phyloP scores from a whole-genome alignment of 208 protist species.

The Trypanosoma caninum region DNA sequence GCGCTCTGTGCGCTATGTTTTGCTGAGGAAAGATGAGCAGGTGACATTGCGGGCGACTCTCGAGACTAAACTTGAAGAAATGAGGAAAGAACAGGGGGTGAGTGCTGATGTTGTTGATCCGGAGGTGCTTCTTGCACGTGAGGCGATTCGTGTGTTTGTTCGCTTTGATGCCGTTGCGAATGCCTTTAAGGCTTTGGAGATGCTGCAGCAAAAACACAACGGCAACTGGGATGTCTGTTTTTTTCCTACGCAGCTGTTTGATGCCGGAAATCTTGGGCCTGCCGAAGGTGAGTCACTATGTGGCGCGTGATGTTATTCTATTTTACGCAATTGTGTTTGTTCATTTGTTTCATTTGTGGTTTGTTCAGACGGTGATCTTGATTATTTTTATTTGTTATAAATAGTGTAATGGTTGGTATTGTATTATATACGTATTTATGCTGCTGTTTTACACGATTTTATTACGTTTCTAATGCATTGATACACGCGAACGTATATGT shows the following conservation, averaged over 20 bases:
- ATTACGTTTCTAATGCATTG: too few relatives aligned
- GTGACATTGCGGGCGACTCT: slow-evolving; percentile 9
- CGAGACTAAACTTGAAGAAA: too few relatives aligned
- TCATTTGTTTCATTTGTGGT: too few relatives aligned
- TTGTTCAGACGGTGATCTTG: too few relatives aligned
- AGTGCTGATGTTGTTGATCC: neutral
- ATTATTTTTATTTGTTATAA: too few relatives aligned
- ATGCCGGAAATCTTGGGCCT: slow-evolving; percentile 37
- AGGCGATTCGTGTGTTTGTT: slow-evolving; percentile 68
- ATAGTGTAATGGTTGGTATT: too few relatives aligned
- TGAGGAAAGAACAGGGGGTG: neutral
- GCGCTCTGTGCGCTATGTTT: slow-evolving; percentile 34
- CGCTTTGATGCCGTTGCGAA: slow-evolving; percentile 83
- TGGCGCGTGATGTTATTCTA: neutral
- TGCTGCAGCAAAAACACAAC: slow-evolving; percentile 25
- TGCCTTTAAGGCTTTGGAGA: slow-evolving; percentile 77
- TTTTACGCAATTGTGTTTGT: too few relatives aligned
- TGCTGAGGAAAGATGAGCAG: slow-evolving; percentile 26
- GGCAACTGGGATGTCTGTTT: slow-evolving; percentile 48
- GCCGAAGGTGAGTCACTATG: slow-evolving; percentile 37
- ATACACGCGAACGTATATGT: too few relatives aligned
- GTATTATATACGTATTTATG: too few relatives aligned
- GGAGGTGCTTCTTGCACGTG: slow-evolving; percentile 19
- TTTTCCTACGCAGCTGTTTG: slow-evolving; percentile 60
- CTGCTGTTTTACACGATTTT: too few relatives aligned